Conservation (phyloP, 75 land plant genomes). For the Selaginella tamariscina region DNA sequence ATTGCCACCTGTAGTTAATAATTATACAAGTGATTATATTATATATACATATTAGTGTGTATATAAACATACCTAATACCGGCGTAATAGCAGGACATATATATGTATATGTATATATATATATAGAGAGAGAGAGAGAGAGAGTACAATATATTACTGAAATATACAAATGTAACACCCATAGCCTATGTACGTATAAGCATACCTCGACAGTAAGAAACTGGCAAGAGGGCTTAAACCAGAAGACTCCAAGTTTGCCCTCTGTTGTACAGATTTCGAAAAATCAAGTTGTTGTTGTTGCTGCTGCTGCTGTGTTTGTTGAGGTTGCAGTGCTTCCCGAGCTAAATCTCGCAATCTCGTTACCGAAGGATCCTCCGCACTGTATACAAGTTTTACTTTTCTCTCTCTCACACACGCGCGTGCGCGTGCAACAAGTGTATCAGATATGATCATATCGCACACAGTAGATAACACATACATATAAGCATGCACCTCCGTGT, state of each 20-base stretch:
- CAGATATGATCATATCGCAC: neutral
- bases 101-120: too few relatives aligned
- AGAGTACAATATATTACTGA: too few relatives aligned
- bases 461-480: neutral
- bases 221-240: constrained; percentile 80
- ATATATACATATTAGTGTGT: too few relatives aligned
- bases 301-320: too few relatives aligned
- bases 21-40: too few relatives aligned
- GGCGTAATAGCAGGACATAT: too few relatives aligned
- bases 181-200: too few relatives aligned
- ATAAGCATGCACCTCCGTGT: neutral
- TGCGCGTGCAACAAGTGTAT: neutral
- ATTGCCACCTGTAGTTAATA: neutral
- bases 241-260: constrained; percentile 28
- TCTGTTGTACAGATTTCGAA: constrained; percentile 30
- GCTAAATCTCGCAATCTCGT: constrained; percentile 67
- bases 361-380: constrained; percentile 68
- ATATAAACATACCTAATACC: too few relatives aligned
- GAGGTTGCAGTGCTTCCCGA: constrained; percentile 16
- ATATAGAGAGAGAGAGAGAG: too few relatives aligned
- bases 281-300: constrained; percentile 14
- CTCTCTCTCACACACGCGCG: neutral
- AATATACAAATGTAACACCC: too few relatives aligned
- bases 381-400: too few relatives aligned
- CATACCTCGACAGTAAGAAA: constrained; percentile 76